A percentile compares a stretch with the other conserved stretches of the same genome.
phyloP scores from a whole-genome alignment of 495 filamentous ascomycete genomes.

The Aspergillus sparsus region DNA sequence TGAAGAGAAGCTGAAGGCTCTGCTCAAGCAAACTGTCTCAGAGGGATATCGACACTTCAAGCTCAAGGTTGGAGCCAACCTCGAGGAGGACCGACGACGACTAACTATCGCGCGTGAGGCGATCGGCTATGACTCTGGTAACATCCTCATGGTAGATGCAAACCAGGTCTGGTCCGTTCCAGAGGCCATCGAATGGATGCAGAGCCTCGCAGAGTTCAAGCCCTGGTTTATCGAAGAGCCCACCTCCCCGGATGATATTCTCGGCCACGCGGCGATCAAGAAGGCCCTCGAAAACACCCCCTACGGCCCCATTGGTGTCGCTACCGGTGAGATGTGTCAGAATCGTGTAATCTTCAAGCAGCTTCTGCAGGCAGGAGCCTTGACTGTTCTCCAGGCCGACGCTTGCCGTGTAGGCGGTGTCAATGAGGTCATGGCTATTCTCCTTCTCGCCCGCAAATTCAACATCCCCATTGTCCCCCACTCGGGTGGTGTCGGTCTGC shows the following conservation, averaged over 20 bases:
- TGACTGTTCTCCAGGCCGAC: constrained; percentile 89
- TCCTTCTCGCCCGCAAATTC: constrained; percentile 86
- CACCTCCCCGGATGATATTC: constrained; percentile 89
- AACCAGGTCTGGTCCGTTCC: constrained; percentile 95
- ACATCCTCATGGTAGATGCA: constrained; percentile 92
- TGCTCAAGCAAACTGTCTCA: constrained; percentile 69
- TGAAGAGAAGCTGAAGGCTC: constrained; percentile 74
- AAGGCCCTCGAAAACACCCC: constrained; percentile 68
- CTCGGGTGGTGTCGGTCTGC: constrained; percentile 84
- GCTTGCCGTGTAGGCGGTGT: constrained; percentile 90
- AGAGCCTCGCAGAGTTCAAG: constrained; percentile 76
- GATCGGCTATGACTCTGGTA: constrained; percentile 83
- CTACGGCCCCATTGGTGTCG: constrained; percentile 73
- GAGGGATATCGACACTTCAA: constrained; percentile 89
- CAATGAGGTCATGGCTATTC: constrained; percentile 89
- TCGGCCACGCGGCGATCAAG: constrained; percentile 81
- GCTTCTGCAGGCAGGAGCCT: constrained; percentile 71
- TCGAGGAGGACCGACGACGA: constrained; percentile 69
- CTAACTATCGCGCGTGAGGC: constrained; percentile 75
- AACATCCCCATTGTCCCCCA: constrained; percentile 85
- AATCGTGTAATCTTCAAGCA: constrained; percentile 96
- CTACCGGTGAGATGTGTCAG: constrained; percentile 96
- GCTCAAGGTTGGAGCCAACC: constrained; percentile 76
- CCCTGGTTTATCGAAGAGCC: constrained; percentile 99
- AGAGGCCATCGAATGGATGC: constrained; percentile 88